Base-by-base conservation (phyloP, 805 yeast species). In the Candida gorgasii region DNA sequence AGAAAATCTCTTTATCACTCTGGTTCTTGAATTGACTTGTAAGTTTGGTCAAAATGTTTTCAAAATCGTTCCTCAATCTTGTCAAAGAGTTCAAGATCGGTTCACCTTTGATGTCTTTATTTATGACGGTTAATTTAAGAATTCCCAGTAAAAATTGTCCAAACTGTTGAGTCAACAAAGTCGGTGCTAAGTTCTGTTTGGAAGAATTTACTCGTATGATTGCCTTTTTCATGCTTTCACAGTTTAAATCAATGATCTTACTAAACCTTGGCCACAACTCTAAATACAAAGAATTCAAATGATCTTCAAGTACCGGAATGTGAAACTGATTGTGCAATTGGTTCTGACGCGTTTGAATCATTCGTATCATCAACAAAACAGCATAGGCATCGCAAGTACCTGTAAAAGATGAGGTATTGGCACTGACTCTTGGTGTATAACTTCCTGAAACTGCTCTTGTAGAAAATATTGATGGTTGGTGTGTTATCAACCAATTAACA, bases 231-330 rank as follows among this genome's bases (percentile, higher is more conserved):
- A 89, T 65, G 38, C 82, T 78, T 15, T 81, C 85, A 52, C 96
- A 84, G 53, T 92, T 87, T 24, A 78, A 65, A 58, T 89, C 97
- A 31, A 90, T 75, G 24, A 88, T 69, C 35, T 72, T 73, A 54
- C 89, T 90, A 55, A 90, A 86, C 45, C 77, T 80, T 0, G 97
- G 96, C 98, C 98, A 93, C 34, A 92, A 65, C 3, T 76, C 60
- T 39, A 88, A 76, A 47, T 82, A 62, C 48, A 85, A 80, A 12
- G 78, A 69, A 51, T 85, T 81, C 49, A 84, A 71, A 58, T 84
- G 86, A 45, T 80, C 86, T 48, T 83, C 88, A 59, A 82, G 65
- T 4, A 80, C 80, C 0, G 95, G 90, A 2, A 85, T 79, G 43
- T 76, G 77, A 43, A 67, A 61, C 45, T 86, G 73, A 47, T 78